Conservation (phyloP, 1,284 basidiomycete genomes). For the Cutaneotrichosporon sp. region DNA sequence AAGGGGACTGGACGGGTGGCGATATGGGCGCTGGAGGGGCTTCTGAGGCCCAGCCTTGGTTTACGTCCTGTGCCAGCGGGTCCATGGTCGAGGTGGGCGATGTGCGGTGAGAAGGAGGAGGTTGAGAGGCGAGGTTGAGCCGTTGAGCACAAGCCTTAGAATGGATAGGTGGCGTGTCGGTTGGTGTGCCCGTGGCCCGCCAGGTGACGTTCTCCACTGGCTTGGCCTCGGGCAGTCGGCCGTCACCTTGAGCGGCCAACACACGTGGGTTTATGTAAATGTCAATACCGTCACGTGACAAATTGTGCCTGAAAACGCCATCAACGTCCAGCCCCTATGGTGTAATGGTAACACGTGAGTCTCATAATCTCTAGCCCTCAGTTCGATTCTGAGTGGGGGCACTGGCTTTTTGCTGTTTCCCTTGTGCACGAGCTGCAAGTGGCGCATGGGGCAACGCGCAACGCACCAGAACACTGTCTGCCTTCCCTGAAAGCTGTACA, state of each 20-base stretch:
- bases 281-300: neutral
- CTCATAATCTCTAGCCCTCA: slow-evolving; percentile 17
- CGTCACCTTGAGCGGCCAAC: too few species aligned
- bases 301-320: neutral
- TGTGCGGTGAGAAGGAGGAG: too few species aligned
- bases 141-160: neutral
- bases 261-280: neutral
- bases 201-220: too few species aligned
- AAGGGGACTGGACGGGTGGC: slow-evolving; percentile 4
- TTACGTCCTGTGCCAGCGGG: slow-evolving; percentile 26
- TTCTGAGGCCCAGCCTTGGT: slow-evolving; percentile 22
- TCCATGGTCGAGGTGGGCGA: slow-evolving; percentile 27
- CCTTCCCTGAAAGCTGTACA: too few species aligned
- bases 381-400: slow-evolving; percentile 16
- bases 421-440: too few species aligned
- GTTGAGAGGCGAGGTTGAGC: neutral
- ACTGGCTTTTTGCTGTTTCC: slow-evolving; percentile 3
- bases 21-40: slow-evolving; percentile 4
- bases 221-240: too few species aligned
- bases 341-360: slow-evolving; percentile 18
- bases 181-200: neutral
- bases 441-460: too few species aligned
- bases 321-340: slow-evolving; percentile 1
- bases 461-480: too few species aligned
- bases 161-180: neutral